These are phyloP conservation scores for Coprinopsis strossmayeri DNA, from an alignment of 768 basidiomycete species.

Conservation along the genomic window DNA sequence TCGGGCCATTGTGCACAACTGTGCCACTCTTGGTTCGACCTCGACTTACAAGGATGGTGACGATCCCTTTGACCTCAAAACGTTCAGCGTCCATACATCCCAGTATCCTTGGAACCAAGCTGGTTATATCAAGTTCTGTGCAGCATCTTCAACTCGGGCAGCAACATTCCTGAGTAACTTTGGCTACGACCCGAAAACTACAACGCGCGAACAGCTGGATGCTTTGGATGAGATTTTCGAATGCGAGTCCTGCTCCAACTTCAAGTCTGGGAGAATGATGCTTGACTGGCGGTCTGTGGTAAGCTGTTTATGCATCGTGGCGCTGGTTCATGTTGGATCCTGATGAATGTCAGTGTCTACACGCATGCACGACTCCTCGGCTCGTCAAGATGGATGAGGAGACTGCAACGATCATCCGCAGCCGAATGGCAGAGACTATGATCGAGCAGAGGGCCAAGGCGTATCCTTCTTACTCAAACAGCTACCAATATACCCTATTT, in stretches of 20 bases:
- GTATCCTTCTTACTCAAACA: neutral
- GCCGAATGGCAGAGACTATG: neutral
- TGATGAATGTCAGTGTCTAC: neutral
- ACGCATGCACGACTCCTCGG: neutral
- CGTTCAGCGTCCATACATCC: neutral
- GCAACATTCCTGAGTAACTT: slow-evolving; percentile 14
- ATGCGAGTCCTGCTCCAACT: slow-evolving; percentile 17
- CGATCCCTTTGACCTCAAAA: neutral
- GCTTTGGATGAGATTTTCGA: slow-evolving; percentile 18
- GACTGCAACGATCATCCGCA: neutral
- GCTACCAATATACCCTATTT: neutral
- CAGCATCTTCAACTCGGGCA: neutral
- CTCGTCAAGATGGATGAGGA: neutral
- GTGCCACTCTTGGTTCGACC: neutral
- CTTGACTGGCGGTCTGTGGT: slow-evolving; percentile 20
- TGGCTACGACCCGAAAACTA: slow-evolving; percentile 19
- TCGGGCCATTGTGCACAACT: neutral
- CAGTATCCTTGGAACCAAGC: neutral
- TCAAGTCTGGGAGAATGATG: slow-evolving; percentile 10
- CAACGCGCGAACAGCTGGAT: slow-evolving; percentile 20
- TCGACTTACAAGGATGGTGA: neutral
- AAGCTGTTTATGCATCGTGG: neutral
- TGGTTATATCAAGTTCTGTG: slow-evolving; percentile 1
- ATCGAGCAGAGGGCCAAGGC: neutral
- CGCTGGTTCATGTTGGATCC: neutral